phyloP scores from a whole-genome alignment of 768 basidiomycete genomes.

The Naematelia encephala region DNA sequence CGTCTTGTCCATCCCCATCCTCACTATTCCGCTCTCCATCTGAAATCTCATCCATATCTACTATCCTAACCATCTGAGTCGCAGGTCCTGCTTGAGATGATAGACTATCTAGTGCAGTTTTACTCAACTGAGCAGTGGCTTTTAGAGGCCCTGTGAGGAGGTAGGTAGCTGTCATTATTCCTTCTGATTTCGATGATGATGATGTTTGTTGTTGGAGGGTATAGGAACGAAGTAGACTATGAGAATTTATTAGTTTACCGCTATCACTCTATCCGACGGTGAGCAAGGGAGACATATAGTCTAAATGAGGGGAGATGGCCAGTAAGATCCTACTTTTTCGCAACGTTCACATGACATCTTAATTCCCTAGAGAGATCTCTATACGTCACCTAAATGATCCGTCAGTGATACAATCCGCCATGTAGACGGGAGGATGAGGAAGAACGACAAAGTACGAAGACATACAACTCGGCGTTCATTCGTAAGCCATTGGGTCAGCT shows the following conservation, averaged over 20 bases:
- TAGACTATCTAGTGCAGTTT: conserved; percentile 20
- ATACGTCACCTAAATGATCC: conserved; percentile 32
- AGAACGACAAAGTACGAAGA: not conserved
- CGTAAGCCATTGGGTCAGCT: conserved; percentile 37
- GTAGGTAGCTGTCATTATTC: too few species aligned
- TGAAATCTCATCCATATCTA: conserved; percentile 41
- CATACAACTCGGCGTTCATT: conserved; percentile 35
- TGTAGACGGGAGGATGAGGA: not conserved
- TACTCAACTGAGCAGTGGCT: conserved; percentile 14
- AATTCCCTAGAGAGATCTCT: conserved; percentile 40
- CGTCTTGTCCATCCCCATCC: conserved; percentile 20
- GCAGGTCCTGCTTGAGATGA: conserved; percentile 12
- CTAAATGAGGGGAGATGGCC: not conserved
- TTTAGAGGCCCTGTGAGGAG: conserved; percentile 34
- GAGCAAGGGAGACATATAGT: not conserved
- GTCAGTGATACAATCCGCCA: not conserved
- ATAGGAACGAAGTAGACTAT: not conserved
- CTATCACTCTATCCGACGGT: not conserved
- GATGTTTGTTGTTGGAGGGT: not conserved
- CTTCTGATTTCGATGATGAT: not conserved
- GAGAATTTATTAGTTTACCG: not conserved
- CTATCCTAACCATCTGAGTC: conserved; percentile 26
- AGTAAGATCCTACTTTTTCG: conserved; percentile 39
- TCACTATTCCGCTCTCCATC: conserved; percentile 42
- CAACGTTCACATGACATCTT: conserved; percentile 39